Base-by-base conservation (phyloP, 2,329 filamentous ascomycete genomes). In the Orbilia quercus region DNA sequence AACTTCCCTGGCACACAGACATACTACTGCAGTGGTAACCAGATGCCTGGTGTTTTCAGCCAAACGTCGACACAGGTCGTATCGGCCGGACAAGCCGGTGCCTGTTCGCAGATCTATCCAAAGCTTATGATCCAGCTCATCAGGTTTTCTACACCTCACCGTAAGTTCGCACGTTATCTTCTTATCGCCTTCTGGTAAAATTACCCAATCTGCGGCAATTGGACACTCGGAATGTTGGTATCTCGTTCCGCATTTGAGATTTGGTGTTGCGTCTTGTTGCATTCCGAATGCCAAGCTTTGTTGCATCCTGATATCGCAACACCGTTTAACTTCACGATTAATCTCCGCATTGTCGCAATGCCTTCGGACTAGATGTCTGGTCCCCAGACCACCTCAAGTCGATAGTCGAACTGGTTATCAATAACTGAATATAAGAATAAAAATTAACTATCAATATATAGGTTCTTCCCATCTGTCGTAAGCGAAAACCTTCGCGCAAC, bases 21-120 rank as follows among this genome's bases (percentile, higher is more conserved):
- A 20, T 80, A 80, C 50, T 77, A 80, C 70, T 80, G 80, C 64
- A 76, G 75, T 1, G 79, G 79, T 3, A 80, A 80, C 70, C 79
- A 79, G 1, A 80, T 80, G 77, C 76, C 75, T 2, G 77, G 77
- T 9, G 57, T 77, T 16, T 80, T 80, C 62, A 72, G 76, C 40
- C 76, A 79, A 47, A 74, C 79, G 18, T 78, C 77, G 0, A 62
- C 58, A 5, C 78, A 79, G 47, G 78, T 78, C 40, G 75, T 28
- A 76, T 76, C n/a, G 77, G 78, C 18, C 76, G 77, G 23, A 77
- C 77, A 12, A 76, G 69, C 11, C 58, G 69, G n/a, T 51, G 80
- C 80, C 7, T 81, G 80, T 80, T 70, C 51, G 79, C 80, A 16
- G 76, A 78, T 40, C 74, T 81, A 0, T 77, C 76, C 1, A 78